These are phyloP conservation scores for Rosa rugosa DNA, from an alignment of 306 rosid species.

Conservation along the genomic window DNA sequence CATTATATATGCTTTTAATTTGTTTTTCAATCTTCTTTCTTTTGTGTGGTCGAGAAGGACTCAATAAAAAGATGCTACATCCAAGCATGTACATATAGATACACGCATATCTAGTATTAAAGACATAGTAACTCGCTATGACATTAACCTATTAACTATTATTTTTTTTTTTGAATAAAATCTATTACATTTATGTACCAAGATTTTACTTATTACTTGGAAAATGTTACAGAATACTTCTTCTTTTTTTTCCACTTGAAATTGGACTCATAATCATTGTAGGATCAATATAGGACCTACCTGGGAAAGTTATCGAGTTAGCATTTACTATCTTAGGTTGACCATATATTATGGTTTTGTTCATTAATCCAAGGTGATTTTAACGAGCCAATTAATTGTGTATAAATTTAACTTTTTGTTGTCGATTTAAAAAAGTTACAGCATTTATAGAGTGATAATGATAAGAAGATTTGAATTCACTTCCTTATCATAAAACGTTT, in stretches of 20 bases:
- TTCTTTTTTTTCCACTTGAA: neutral
- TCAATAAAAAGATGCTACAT: neutral
- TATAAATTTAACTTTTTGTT: neutral
- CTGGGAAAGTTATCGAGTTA: neutral
- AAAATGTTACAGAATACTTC: neutral
- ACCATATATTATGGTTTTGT: neutral
- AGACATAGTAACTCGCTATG: neutral
- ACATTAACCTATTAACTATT: neutral
- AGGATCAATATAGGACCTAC: neutral
- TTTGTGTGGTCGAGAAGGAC: neutral
- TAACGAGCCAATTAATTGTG: too few species aligned
- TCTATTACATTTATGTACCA: neutral
- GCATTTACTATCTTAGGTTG: neutral
- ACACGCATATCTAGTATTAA: neutral
- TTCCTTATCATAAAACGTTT: neutral
- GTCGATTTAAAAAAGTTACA: neutral
- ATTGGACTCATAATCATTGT: neutral
- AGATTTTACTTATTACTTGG: neutral
- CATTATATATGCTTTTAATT: neutral
- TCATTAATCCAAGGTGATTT: too few species aligned
- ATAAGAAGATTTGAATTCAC: too few species aligned
- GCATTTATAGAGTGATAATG: neutral
- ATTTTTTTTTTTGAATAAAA: too few species aligned
- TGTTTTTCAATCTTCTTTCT: neutral
- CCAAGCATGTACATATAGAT: neutral